Conservation (phyloP, 306 rosid species). For the Quercus parvula region DNA sequence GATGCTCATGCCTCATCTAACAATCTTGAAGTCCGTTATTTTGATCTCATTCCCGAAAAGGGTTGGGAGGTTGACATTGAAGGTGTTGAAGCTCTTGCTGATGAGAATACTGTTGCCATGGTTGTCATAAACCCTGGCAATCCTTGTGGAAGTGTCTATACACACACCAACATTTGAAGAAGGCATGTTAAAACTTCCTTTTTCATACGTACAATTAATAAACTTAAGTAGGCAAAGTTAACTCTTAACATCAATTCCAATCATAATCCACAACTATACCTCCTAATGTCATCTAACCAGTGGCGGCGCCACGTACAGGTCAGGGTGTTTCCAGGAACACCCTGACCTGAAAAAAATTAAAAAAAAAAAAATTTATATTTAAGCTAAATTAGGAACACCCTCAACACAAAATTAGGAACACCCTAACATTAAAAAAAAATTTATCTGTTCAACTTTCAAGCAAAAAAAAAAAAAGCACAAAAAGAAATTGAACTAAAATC, state of each 20-base stretch:
- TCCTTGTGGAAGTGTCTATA: slow-evolving; percentile 38
- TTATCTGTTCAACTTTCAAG: no score
- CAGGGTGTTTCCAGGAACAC: no score
- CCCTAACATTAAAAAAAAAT: no score
- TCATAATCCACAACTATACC: no score
- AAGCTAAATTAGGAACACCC: no score
- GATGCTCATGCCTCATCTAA: neutral
- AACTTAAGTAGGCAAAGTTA: neutral
- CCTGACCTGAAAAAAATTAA: no score
- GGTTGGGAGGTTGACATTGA: slow-evolving; percentile 38
- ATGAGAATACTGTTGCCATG: slow-evolving; percentile 31
- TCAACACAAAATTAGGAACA: no score
- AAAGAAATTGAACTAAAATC: no score
- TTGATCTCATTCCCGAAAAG: slow-evolving; percentile 21
- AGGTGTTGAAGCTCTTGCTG: slow-evolving; percentile 22
- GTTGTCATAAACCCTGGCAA: slow-evolving; percentile 37
- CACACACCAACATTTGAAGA: slow-evolving; percentile 19
- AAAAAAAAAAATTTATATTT: no score
- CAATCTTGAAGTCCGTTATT: slow-evolving; percentile 26
- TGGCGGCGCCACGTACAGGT: no score
- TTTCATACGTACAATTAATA: neutral
- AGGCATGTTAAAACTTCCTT: slow-evolving; percentile 4
- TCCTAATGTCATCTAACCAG: no score
- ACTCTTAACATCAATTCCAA: neutral
- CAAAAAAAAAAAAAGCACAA: no score